Percentiles rank a stretch among this genome's conserved stretches.
phyloP scores from a whole-genome alignment of 2,329 filamentous ascomycete genomes.

The Metarhizium anisopliae region DNA sequence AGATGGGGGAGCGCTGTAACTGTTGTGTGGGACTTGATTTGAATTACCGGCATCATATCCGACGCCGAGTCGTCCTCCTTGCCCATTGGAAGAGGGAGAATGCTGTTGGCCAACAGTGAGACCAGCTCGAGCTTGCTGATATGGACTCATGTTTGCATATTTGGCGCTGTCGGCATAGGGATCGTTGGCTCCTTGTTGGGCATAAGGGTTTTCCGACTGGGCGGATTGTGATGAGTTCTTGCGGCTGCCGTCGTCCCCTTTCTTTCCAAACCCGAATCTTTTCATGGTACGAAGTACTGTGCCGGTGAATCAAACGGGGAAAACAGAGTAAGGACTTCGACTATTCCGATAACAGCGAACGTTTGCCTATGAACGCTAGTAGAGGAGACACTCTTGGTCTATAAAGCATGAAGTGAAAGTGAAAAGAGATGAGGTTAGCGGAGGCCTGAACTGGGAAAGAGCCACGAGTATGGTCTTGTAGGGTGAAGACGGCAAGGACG shows the following conservation, averaged over 20 bases:
- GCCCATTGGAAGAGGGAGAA: slow-evolving; percentile 20
- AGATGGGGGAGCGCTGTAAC: slow-evolving; percentile 15
- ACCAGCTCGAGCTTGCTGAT: slow-evolving; percentile 33
- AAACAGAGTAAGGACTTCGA: neutral
- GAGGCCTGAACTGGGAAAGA: neutral
- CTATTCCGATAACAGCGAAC: neutral
- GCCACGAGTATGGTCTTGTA: no score
- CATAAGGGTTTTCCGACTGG: slow-evolving; percentile 47
- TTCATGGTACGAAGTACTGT: slow-evolving; percentile 36
- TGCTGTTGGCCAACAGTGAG: slow-evolving; percentile 21
- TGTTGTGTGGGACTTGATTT: slow-evolving; percentile 7
- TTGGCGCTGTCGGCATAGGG: slow-evolving; percentile 43
- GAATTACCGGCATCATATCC: slow-evolving; percentile 10
- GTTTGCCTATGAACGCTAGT: neutral
- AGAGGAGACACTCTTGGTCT: neutral
- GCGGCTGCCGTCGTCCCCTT: slow-evolving; percentile 37
- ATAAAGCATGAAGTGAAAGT: no score
- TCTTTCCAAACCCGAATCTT: slow-evolving; percentile 52
- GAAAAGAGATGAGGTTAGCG: neutral
- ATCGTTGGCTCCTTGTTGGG: slow-evolving; percentile 39
- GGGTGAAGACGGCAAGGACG: no score
- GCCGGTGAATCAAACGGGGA: neutral
- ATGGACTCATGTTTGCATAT: slow-evolving; percentile 35
- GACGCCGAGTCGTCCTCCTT: slow-evolving; percentile 6
- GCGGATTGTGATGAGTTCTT: slow-evolving; percentile 42